A percentile compares a stretch with the other conserved stretches of the same genome.
These are phyloP conservation scores for Aureobasidium sp. DNA, from an alignment of 2,329 filamentous ascomycete genomes.

Conservation along the genomic window DNA sequence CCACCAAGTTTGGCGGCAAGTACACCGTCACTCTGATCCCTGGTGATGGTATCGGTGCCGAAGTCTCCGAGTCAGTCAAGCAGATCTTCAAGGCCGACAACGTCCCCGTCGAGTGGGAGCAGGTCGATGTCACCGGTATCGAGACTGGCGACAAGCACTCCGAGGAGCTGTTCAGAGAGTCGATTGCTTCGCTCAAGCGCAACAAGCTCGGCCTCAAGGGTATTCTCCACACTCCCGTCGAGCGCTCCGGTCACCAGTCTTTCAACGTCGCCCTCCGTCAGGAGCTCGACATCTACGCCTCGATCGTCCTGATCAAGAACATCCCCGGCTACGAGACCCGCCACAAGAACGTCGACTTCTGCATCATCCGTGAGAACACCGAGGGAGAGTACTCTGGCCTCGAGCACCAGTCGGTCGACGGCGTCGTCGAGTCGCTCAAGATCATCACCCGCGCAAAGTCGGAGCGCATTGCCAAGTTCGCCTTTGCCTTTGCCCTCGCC, in stretches of 20 bases:
- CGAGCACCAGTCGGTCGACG: slow-evolving; percentile 93
- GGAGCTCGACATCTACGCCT: slow-evolving; percentile 99
- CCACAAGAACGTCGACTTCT: slow-evolving; percentile 94
- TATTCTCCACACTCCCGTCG: slow-evolving; percentile 95
- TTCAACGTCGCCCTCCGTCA: slow-evolving; percentile 99
- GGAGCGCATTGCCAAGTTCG: slow-evolving; percentile 98
- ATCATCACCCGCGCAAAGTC: slow-evolving; percentile 99
- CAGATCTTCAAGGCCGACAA: slow-evolving; percentile 99
- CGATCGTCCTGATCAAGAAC: slow-evolving; percentile 97
- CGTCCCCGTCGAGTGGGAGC: slow-evolving; percentile 97
- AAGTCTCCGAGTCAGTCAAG: slow-evolving; percentile 97
- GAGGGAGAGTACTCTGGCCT: slow-evolving; percentile 99
- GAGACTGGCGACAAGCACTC: slow-evolving; percentile 79
- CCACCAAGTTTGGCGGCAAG: slow-evolving; percentile 97
- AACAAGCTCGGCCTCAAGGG: slow-evolving; percentile 97
- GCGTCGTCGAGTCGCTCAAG: slow-evolving; percentile 98
- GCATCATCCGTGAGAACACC: slow-evolving; percentile 99
- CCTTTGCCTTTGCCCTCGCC: slow-evolving; percentile 93
- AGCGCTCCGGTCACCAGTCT: slow-evolving; percentile 93
- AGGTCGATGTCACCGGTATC: slow-evolving; percentile 90
- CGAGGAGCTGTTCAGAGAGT: slow-evolving; percentile 92
- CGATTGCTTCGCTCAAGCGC: slow-evolving; percentile 87
- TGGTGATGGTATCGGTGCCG: slow-evolving; percentile 92
- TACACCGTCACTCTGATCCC: slow-evolving; percentile 98
- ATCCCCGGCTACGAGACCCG: slow-evolving; percentile 97